These are phyloP conservation scores for Cutaneotrichosporon arboriforme DNA, from an alignment of 1,284 basidiomycete genomes.

Conservation along the genomic window DNA sequence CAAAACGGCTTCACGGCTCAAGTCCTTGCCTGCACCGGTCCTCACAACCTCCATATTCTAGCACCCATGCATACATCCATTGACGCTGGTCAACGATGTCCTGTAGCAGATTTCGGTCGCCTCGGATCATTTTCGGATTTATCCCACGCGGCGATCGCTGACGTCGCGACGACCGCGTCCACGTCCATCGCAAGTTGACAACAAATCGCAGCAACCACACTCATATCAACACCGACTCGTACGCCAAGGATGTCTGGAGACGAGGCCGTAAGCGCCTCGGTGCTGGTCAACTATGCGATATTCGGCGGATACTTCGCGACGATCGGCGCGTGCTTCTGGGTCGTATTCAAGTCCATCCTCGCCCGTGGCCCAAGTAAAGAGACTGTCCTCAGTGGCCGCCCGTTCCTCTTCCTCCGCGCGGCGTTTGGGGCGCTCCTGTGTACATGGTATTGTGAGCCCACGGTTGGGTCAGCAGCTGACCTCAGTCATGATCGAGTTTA, in stretches of 20 bases:
- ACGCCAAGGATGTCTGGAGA: background rate
- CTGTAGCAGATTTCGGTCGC: no score
- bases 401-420: conserved; percentile 38
- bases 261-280: conserved; percentile 3
- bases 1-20: no score
- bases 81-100: no score
- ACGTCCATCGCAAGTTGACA: no score
- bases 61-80: no score
- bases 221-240: background rate
- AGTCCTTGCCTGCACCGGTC: no score
- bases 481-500: conserved; percentile 48
- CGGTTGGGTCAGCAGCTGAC: conserved; percentile 1
- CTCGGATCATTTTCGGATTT: no score
- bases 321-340: conserved; percentile 48
- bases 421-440: conserved; percentile 34
- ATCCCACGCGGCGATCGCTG: no score
- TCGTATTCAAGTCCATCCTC: conserved; percentile 46
- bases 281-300: conserved; percentile 48
- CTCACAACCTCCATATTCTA: no score
- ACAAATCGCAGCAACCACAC: background rate
- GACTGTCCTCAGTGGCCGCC: conserved; percentile 23
- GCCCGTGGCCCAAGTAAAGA: conserved; percentile 12
- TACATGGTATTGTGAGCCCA: conserved; percentile 61
- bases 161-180: no score
- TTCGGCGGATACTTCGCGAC: conserved; percentile 54